Percentiles rank a stretch among this genome's conserved stretches.
phyloP scores from a whole-genome alignment of 345 rosid species.

The Noccaea caerulescens region DNA sequence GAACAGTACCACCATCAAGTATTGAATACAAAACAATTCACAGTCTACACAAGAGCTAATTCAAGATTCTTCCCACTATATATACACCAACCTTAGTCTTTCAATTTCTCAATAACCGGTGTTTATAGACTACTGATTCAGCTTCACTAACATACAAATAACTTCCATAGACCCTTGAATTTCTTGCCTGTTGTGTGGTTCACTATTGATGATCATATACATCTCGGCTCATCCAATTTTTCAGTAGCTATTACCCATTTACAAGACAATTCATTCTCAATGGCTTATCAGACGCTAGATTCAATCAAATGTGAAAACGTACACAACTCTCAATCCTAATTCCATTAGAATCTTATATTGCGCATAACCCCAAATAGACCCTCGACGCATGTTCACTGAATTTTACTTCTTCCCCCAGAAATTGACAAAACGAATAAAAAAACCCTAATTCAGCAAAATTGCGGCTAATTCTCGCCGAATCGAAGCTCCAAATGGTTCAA shows the following conservation, averaged over 20 bases:
- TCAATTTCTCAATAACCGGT: not conserved
- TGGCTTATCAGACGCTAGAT: not conserved
- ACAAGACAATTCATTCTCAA: not conserved
- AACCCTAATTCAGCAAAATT: slow-evolving; percentile 43
- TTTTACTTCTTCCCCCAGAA: too few relatives aligned
- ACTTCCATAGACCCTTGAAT: not conserved
- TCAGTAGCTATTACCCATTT: not conserved
- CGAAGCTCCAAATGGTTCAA: slow-evolving; percentile 5
- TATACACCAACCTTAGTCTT: slow-evolving; percentile 16
- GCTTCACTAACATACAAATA: not conserved
- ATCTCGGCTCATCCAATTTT: slow-evolving; percentile 1
- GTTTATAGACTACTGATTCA: not conserved
- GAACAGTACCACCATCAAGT: slow-evolving; percentile 13
- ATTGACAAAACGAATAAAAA: not conserved
- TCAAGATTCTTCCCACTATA: slow-evolving; percentile 9
- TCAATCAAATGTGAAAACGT: not conserved
- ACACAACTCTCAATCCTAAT: not conserved
- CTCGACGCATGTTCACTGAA: not conserved
- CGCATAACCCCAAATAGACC: not conserved
- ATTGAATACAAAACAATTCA: not conserved
- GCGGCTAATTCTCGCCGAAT: slow-evolving; percentile 8
- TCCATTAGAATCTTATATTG: not conserved
- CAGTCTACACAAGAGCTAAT: slow-evolving; percentile 7
- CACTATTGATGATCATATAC: slow-evolving; percentile 1
- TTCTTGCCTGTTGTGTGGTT: not conserved